Base-by-base conservation (phyloP, 176 grass and related monocot genomes). In the Otatea glauca region DNA sequence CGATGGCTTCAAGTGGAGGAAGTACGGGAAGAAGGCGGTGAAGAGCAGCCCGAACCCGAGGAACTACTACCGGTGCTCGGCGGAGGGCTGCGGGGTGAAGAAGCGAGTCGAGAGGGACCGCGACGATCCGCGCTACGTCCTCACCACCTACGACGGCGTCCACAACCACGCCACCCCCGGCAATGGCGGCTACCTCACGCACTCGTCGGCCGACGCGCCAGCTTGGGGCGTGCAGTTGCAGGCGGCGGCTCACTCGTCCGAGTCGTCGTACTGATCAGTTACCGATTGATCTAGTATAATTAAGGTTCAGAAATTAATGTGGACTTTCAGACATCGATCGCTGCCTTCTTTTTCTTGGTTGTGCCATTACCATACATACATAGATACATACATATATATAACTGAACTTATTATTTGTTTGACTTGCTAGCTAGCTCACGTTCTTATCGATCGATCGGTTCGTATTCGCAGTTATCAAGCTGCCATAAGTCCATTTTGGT, bases 1-100 rank as follows among this genome's bases (percentile, higher is more conserved):
- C 81, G 97, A 99, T 55, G 97, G 97, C 21, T 99, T 92, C 92
- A 94, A 91, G 87, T 99, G 97, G 97, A 82, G 97, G 80, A 99
- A 99, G 88, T 99, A 99, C 69, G 97, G 97, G 61, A 99, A 99
- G 78, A 99, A 99, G 81, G 86, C 81, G 35, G 92, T 99, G 15
- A 99, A 99, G 91, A 92, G 88, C 86, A 99, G 91, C 87, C 97
- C 97, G 15, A 99, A 99, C 83, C 97, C 92, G 60, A 88, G 97
- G 74, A 99, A 99, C 78, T 99, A 99, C 74, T 99, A 89, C 81
- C 87, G 89, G 5, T 99, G 97, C 87, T 88, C 97, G 51, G 59
- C 17, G 24, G 84, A 91, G 27, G 93, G 79, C 0, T 99, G 97
- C 70, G 83, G 89, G 45, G 97, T 99, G 38, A 99, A 96, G 91